Evolutionary conservation across 345 rosid species (phyloP), one percentile per base, ranked within the genome.

Genomic region (Mercurialis annua): DNA sequence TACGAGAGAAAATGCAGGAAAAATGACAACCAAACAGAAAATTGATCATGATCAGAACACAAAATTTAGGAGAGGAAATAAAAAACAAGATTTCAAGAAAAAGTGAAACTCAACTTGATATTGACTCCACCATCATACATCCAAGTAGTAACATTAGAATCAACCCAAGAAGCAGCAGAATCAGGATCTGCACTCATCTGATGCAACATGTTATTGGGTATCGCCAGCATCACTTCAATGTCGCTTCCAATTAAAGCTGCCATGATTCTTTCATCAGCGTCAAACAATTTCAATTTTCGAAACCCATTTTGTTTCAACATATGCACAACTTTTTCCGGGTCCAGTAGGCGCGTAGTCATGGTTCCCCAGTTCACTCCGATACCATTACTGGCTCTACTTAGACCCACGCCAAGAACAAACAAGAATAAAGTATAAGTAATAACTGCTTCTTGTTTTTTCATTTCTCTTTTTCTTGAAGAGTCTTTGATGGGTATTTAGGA

Each of bases 171-270:
- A 34, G 53, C 34, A 20, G 74, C 78, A 36, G 64, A 30, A 0
- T 15, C 64, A 27, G 60, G 53, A 53, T 69, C 67, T 16, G 38
- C 49, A 38, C 74, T 65, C 46, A 70, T 65, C 30, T 59, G 27
- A 8, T 42, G 63, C 64, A 75, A 60, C 78, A 65, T 60, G 57
- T 65, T 10, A 38, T 75, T 75, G 60, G 78, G 78, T 44, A 75
- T 59, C 15, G 79, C 85, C 47, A 82, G 20, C 85, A 82, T 82
- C 40, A 82, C 85, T 47, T 82, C 82, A 58, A 82, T 76, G 24
- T 74, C 79, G 16, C 75, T 76, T 56, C 81, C 82, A n/a, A 74
- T 72, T 6, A 82, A 68, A 20, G 81, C 81, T 2, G 62, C 53
- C 75, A 82, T 60, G 0, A 73, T 73, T 12, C 54, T 59, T 36